Base-by-base conservation (phyloP, 108 stramenopile genomes). In the Nitzschia palea region DNA sequence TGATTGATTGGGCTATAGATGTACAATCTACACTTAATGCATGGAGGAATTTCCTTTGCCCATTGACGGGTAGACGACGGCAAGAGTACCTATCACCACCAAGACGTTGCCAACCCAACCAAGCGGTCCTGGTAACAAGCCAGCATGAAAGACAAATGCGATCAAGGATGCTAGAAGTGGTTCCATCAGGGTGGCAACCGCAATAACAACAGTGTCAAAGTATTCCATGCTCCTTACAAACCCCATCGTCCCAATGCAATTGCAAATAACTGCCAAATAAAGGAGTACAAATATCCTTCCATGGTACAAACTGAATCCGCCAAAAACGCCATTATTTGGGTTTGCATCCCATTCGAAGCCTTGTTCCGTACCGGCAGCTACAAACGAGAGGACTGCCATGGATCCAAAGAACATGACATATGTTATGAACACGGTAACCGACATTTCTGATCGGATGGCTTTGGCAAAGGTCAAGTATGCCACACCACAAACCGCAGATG, bases 141-240 rank as follows among this genome's bases (percentile, higher is more conserved):
- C 71, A 0, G 73, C 80, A 17, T 60, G 55, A 25, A 68, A 55
- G 0, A 55, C 3, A 31, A 43, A 55, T n/a, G 75, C 70, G 22
- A 72, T 63, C 27, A 81, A 62, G 15, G 61, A 53, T 12, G 80
- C 80, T 20, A 73, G 32, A 10, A 77, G 29, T 4, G 80, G 80
- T 34, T 81, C 80, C 47, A 77, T 48, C 34, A 81, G 50, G 6
- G 70, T 64, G 23, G 75, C 74, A 9, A 76, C 65, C 15, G 80
- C 47, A 26, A 89, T 76, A 25, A 84, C 71, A 27, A 89, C 61
- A 1, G 68, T 58, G 44, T 86, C 85, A 61, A 89, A 89, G 57
- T 86, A 83, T 40, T 83, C 78, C 83, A 89, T 80, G 22, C 81
- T 68, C 2, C 83, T 74, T 32, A 86, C 76, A 35, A 74, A 89